Evolutionary conservation across 2,329 filamentous ascomycete genomes (phyloP).

Genomic region (Coniochaeta ligniaria): DNA sequence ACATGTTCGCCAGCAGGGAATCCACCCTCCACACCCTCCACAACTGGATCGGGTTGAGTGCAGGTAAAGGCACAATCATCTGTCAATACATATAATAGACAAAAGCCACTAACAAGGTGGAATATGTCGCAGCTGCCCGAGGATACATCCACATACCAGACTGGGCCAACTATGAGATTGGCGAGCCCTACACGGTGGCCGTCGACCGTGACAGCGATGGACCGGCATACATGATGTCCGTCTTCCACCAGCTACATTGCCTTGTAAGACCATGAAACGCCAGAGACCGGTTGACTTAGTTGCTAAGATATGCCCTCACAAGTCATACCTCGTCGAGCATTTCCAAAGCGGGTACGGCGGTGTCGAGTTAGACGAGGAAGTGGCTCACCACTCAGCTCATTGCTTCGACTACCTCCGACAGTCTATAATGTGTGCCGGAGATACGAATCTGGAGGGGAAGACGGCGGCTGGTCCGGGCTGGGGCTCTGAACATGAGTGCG

Average conservation of each 20-base stretch:
- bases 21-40: constrained; percentile 24
- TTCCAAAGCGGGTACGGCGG: constrained; percentile 27
- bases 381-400: constrained; percentile 27
- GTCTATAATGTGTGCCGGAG: constrained; percentile 27
- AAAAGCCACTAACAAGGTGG: not conserved
- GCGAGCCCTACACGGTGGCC: constrained; percentile 21
- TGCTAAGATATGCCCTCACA: not conserved
- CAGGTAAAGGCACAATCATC: constrained; percentile 10
- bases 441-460: constrained; percentile 30
- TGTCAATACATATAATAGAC: not conserved
- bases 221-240: constrained; percentile 28
- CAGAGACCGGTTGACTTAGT: not conserved
- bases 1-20: constrained; percentile 25
- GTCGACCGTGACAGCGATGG: constrained; percentile 22
- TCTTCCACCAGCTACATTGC: constrained; percentile 32
- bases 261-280: constrained; percentile 8
- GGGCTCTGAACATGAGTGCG: constrained; percentile 26
- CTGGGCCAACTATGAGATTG: constrained; percentile 18
- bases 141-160: constrained; percentile 25
- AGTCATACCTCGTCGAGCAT: constrained; percentile 24
- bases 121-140: constrained; percentile 14
- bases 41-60: constrained; percentile 26
- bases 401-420: constrained; percentile 32
- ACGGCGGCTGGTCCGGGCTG: constrained; percentile 26
- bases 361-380: constrained; percentile 21